Conservation (phyloP, 2,329 filamentous ascomycete genomes). For the Diaporthe sp. region DNA sequence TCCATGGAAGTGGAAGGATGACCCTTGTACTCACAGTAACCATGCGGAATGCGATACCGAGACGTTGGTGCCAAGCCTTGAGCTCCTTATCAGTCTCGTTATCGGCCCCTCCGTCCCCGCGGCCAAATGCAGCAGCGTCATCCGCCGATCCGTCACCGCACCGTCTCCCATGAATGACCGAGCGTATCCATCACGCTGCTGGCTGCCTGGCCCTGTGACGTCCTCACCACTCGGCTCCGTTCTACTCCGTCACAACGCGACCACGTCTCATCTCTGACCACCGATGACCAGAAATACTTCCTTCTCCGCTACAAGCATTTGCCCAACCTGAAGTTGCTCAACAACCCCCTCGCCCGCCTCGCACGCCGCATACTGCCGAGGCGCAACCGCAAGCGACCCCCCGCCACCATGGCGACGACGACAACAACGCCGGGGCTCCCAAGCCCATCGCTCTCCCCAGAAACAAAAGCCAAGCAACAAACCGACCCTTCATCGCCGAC, state of each 20-base stretch:
- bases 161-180: not conserved
- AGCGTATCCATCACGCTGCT: not conserved
- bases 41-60: too few species aligned
- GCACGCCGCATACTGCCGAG: slow-evolving; percentile 7
- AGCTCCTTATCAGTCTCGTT: slow-evolving; percentile 6
- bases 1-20: too few species aligned
- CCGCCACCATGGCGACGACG: slow-evolving; percentile 24
- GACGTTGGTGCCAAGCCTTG: not conserved
- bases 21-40: too few species aligned
- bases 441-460: not conserved
- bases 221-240: not conserved
- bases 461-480: not conserved
- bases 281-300: not conserved
- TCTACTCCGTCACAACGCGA: not conserved
- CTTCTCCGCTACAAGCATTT: not conserved
- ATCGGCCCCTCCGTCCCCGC: slow-evolving; percentile 1
- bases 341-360: not conserved
- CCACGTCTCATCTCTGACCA: not conserved
- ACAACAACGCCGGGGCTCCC: not conserved
- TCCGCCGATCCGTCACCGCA: slow-evolving; percentile 12
- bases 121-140: slow-evolving; percentile 3
- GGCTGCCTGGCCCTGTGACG: slow-evolving; percentile 10
- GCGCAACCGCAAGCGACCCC: slow-evolving; percentile 6
- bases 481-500: not conserved
- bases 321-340: slow-evolving; percentile 17